Evolutionary conservation across 306 rosid genomes (phyloP).

Genomic region (Begonia loranthoides): DNA sequence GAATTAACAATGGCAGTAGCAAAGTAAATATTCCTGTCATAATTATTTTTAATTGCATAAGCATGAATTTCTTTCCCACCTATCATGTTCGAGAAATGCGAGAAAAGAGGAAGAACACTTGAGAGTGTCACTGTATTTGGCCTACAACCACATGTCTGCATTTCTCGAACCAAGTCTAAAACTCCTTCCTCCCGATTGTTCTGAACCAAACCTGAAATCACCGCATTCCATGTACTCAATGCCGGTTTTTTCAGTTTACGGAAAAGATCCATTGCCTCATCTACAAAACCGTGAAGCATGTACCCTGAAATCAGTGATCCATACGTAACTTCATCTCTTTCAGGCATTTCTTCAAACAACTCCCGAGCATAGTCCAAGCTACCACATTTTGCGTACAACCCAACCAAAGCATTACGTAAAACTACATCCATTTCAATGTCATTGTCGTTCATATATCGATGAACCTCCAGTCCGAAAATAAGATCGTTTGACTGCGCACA

Average conservation of each 20-base stretch:
- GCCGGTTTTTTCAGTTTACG: slow-evolving; percentile 27
- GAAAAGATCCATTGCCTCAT: slow-evolving; percentile 50
- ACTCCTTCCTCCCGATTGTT: slow-evolving; percentile 33
- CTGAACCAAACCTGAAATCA: slow-evolving; percentile 72
- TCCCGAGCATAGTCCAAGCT: slow-evolving; percentile 59
- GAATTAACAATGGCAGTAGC: slow-evolving; percentile 60
- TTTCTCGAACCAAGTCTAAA: slow-evolving; percentile 36
- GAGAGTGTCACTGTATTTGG: slow-evolving; percentile 62
- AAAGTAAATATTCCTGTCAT: slow-evolving; percentile 41
- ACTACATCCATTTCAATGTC: slow-evolving; percentile 36
- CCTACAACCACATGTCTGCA: slow-evolving; percentile 43
- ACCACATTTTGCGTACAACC: slow-evolving; percentile 75
- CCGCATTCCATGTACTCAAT: slow-evolving; percentile 59
- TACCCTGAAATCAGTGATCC: slow-evolving; percentile 59
- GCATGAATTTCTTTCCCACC: slow-evolving; percentile 72
- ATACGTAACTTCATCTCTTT: slow-evolving; percentile 57
- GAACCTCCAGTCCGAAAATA: slow-evolving; percentile 52
- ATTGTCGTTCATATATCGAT: slow-evolving; percentile 27
- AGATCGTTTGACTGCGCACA: slow-evolving; percentile 81
- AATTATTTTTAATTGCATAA: slow-evolving; percentile 44
- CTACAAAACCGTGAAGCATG: slow-evolving; percentile 59
- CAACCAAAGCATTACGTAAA: slow-evolving; percentile 57
- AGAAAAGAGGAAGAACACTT: slow-evolving; percentile 53
- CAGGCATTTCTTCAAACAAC: slow-evolving; percentile 52
- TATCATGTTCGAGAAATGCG: slow-evolving; percentile 39